These are phyloP conservation scores for Cordyceps militaris DNA, from an alignment of 2,329 filamentous ascomycete species.

Conservation along the genomic window DNA sequence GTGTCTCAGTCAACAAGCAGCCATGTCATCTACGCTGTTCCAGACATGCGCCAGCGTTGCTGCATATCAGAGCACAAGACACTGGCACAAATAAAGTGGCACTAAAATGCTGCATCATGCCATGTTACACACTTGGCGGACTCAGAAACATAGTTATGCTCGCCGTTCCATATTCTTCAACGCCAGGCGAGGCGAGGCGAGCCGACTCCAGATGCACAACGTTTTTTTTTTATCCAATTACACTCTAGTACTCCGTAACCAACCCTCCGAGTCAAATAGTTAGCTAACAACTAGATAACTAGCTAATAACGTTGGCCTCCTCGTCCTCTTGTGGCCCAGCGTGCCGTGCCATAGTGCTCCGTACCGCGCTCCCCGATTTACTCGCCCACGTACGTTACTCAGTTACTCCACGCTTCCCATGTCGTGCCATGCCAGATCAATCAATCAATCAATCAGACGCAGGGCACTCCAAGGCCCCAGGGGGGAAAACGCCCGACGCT, in stretches of 20 bases:
- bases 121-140: not conserved
- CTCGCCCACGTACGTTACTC: not conserved
- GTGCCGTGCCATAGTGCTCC: not conserved
- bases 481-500: not conserved
- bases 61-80: conserved; percentile 9
- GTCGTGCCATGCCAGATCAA: conserved; percentile 3
- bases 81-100: conserved; percentile 8
- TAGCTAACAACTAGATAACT: too few species aligned
- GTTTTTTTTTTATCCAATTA: not conserved
- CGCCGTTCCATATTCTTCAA: conserved; percentile 8
- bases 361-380: too few species aligned
- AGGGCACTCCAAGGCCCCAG: not conserved
- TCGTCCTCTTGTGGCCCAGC: not conserved
- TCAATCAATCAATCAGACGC: conserved; percentile 5
- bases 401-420: not conserved
- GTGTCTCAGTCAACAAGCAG: conserved; percentile 10
- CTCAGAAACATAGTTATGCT: not conserved
- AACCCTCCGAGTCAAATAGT: not conserved
- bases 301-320: not conserved
- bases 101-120: not conserved
- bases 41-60: conserved; percentile 10
- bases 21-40: conserved; percentile 12
- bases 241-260: not conserved
- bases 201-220: not conserved
- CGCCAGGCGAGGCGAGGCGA: not conserved